These are phyloP conservation scores for Collybia mongolica DNA, from an alignment of 768 basidiomycete species.

Conservation along the genomic window DNA sequence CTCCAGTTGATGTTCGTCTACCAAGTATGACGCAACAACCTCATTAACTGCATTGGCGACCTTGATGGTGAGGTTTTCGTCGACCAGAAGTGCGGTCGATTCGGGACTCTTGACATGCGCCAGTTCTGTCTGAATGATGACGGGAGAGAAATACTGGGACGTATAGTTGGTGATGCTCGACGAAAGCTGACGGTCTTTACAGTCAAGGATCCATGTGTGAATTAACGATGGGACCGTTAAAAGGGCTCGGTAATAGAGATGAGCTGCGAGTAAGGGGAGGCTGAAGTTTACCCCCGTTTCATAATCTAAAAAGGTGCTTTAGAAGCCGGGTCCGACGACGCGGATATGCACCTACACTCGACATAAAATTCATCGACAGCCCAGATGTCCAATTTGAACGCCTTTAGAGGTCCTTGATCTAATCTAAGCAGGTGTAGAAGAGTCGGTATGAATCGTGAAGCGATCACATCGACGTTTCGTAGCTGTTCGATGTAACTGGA, in stretches of 20 bases:
- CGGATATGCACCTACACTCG: slow-evolving; percentile 41
- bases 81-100: slow-evolving; percentile 52
- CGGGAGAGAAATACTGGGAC: slow-evolving; percentile 82
- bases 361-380: slow-evolving; percentile 81
- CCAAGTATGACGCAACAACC: slow-evolving; percentile 77
- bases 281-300: slow-evolving; percentile 50
- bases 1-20: slow-evolving; percentile 94
- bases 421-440: slow-evolving; percentile 68
- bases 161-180: slow-evolving; percentile 76
- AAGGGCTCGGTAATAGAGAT: slow-evolving; percentile 87
- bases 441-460: slow-evolving; percentile 64
- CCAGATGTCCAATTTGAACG: slow-evolving; percentile 85
- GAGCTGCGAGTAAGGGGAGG: slow-evolving; percentile 72
- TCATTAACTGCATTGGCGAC: slow-evolving; percentile 74
- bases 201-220: slow-evolving; percentile 80
- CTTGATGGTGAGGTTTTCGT: slow-evolving; percentile 81
- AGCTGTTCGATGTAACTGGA: slow-evolving; percentile 86
- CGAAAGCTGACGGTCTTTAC: slow-evolving; percentile 88
- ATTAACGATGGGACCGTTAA: slow-evolving; percentile 83
- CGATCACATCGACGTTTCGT: slow-evolving; percentile 65
- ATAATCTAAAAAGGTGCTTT: slow-evolving; percentile 26
- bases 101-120: slow-evolving; percentile 62
- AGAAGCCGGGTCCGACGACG: slow-evolving; percentile 19
- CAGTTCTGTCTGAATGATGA: slow-evolving; percentile 84
- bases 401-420: slow-evolving; percentile 60